Base-by-base conservation (phyloP, 2,329 filamentous ascomycete genomes). In the Nigrospora sphaerica region DNA sequence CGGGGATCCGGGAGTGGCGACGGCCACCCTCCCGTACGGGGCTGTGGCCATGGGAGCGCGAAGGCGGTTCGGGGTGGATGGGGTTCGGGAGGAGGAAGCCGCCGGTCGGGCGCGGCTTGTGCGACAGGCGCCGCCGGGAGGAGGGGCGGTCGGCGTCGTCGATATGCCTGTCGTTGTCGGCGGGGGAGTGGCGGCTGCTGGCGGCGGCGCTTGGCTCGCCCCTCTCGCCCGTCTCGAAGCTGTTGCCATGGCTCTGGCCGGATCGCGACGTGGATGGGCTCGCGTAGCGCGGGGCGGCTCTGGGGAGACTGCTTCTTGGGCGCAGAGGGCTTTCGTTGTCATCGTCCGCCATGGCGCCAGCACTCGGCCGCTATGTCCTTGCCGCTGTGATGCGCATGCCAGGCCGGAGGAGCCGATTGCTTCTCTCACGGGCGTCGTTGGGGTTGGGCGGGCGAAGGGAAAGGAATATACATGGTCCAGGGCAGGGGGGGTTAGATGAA, bases 81-180 rank as follows among this genome's bases (percentile, higher is more conserved):
- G 67, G 57, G 51, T 75, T 73, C 31, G 70, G 63, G 13, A 80
- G 65, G 44, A 80, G 65, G 54, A 80, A 80, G 9, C 70, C 72
- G 40, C 74, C 72, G 51, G 65, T 70, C 6, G 73, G 65, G 14
- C 73, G 68, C 31, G 67, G 62, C 55, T 69, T 76, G 45, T 71
- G 63, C 37, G 64, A 53, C 40, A 60, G 64, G 33, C 54, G 59
- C 46, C 46, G 52, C 33, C 50, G 59, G 39, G 52, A 52, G 13
- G 52, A 52, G 13, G 43, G 49, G 45, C 57, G 57, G 45, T 53
- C 51, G 39, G 44, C 52, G 14, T 39, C 37, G 19, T 52, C 55
- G 34, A 42, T 52, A 32, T 41, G 49, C 46, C 48, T 48, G 32
- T 48, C 49, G 32, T 23, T 12, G 14, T 7, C 17, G 13, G 19